Percentiles rank a stretch among this genome's conserved stretches.
Evolutionary conservation across 2,329 filamentous ascomycete species (phyloP).

Genomic region (Arthroderma sp.): DNA sequence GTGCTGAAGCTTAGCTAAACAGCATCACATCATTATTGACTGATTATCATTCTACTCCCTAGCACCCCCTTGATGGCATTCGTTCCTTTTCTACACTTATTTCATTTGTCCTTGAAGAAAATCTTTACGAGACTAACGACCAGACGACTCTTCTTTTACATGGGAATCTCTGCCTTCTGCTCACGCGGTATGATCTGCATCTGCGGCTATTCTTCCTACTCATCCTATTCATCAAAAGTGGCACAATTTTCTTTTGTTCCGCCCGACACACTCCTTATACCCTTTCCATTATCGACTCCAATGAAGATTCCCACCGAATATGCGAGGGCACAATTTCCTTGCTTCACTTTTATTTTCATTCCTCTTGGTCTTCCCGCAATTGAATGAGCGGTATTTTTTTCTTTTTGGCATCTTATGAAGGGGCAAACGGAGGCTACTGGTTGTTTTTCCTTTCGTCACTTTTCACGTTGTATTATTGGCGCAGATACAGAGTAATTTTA

Average conservation of each 20-base stretch:
- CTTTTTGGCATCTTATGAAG: not conserved
- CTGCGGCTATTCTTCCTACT: not conserved
- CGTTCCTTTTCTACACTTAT: too few species aligned
- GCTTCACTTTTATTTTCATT: not conserved
- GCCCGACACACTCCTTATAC: conserved; percentile 1
- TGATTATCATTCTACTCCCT: too few species aligned
- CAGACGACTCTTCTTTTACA: too few species aligned
- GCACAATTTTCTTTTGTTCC: not conserved
- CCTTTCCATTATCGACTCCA: not conserved
- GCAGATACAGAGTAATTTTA: conserved; percentile 5
- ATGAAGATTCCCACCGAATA: too few species aligned
- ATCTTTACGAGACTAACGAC: too few species aligned
- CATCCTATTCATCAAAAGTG: not conserved
- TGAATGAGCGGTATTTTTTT: not conserved
- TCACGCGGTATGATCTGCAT: not conserved
- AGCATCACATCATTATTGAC: too few species aligned
- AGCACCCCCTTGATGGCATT: too few species aligned
- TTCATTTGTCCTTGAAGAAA: too few species aligned
- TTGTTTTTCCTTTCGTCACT: not conserved
- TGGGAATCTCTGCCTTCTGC: not conserved
- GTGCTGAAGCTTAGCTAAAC: too few species aligned
- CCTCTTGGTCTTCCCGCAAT: not conserved
- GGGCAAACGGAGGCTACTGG: not conserved
- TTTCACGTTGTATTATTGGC: conserved; percentile 1
- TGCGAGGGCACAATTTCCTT: not conserved